Conservation (phyloP, 2,329 filamentous ascomycete species). For the Botrytis sinoallii region DNA sequence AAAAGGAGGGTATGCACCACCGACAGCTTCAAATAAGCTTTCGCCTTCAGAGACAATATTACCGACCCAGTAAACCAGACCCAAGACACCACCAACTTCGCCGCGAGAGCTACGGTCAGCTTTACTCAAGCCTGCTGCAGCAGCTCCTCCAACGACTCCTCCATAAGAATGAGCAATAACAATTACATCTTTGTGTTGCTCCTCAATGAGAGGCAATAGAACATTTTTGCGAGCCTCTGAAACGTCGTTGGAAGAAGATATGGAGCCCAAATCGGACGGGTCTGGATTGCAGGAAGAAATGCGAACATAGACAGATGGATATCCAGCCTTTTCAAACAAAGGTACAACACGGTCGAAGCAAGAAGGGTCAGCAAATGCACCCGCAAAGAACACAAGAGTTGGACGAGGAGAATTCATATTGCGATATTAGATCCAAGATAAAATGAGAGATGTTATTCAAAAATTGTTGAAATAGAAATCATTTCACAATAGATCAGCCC, state of each 20-base stretch:
- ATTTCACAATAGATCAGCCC: not conserved
- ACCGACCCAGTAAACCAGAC: not conserved
- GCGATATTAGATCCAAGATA: not conserved
- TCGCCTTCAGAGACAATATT: not conserved
- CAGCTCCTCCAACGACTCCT: not conserved
- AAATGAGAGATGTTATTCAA: not conserved
- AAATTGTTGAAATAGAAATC: not conserved
- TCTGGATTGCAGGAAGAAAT: not conserved
- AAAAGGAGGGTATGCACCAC: not conserved
- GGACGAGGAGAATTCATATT: not conserved
- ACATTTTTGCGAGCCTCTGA: not conserved
- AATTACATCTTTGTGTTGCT: not conserved
- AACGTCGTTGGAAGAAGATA: not conserved
- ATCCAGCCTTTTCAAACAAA: not conserved
- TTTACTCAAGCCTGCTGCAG: not conserved
- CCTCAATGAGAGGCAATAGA: not conserved
- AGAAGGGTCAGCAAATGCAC: not conserved
- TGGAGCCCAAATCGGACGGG: not conserved
- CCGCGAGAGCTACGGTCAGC: not conserved
- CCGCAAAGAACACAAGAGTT: not conserved
- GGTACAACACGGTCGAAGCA: not conserved
- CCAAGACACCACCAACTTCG: not conserved
- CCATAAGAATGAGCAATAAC: not conserved
- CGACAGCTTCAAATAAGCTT: not conserved
- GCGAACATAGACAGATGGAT: not conserved